phyloP scores from a whole-genome alignment of 75 land plant species.

The Pinus tabuliformis region DNA sequence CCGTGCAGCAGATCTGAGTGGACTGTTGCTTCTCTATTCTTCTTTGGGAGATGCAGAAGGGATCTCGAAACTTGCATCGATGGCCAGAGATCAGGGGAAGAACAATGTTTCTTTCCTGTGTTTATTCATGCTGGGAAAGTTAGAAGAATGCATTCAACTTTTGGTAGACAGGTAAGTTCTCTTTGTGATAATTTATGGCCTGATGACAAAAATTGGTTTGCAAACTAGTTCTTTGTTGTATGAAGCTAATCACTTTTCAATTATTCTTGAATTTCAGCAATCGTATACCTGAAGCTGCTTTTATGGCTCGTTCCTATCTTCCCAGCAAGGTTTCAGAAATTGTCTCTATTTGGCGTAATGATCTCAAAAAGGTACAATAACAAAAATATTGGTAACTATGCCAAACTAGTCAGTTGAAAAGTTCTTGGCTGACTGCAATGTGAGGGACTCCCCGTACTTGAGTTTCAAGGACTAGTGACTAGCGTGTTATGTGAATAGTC shows the following conservation, averaged over 20 bases:
- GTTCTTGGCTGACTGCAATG: too few relatives aligned
- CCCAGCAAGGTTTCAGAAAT: slow-evolving; percentile 46
- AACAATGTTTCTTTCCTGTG: slow-evolving; percentile 37
- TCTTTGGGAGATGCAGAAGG: slow-evolving; percentile 38
- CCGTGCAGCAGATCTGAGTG: slow-evolving; percentile 40
- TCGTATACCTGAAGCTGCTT: slow-evolving; percentile 53
- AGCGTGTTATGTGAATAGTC: too few relatives aligned
- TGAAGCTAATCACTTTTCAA: background rate
- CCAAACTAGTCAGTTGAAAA: background rate
- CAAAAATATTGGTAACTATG: too few relatives aligned
- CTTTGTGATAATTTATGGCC: background rate
- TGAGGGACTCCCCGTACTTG: too few relatives aligned
- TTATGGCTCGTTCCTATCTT: slow-evolving; percentile 40
- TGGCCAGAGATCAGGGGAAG: slow-evolving; percentile 32
- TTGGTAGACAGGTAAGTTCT: slow-evolving; percentile 23
- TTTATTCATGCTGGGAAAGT: slow-evolving; percentile 27
- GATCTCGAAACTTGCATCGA: slow-evolving; percentile 20
- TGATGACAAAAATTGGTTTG: too few relatives aligned
- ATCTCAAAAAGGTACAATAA: slow-evolving; percentile 31
- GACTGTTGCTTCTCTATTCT: slow-evolving; percentile 35
- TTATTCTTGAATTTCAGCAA: slow-evolving; percentile 26
- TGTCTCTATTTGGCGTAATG: slow-evolving; percentile 38
- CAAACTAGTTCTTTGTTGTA: too few relatives aligned
- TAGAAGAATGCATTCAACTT: slow-evolving; percentile 34
- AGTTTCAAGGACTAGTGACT: too few relatives aligned